Base-by-base conservation (phyloP, 768 basidiomycete genomes). In the Naganishia vaughanmartiniae region DNA sequence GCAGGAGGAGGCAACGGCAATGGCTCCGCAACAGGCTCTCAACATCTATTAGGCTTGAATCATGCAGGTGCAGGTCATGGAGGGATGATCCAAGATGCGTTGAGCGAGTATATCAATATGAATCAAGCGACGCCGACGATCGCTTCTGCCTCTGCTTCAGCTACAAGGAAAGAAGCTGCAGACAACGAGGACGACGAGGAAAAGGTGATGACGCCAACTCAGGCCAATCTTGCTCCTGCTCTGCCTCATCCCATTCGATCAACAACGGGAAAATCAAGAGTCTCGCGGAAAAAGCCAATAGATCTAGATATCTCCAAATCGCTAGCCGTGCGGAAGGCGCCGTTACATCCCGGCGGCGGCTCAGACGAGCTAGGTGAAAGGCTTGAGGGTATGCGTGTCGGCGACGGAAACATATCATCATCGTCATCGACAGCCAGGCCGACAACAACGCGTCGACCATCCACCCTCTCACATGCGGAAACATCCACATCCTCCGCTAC, bases 231-330 rank as follows among this genome's bases (percentile, higher is more conserved):
- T 2, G 26, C 26, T 7, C 21, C 17, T 42, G 10, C 42, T 15
- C 15, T 15, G 2, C 7, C 15, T 15, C 10, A 7, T 9, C 42
- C 42, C 42, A 15, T 42, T n/a, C n/a, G n/a, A n/a, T n/a, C n/a
- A n/a, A 2, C 17, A 55, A 45, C 14, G 30, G 55, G 28, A 12
- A 60, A 77, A 58, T 78, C 77, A 4, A 67, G 74, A 1, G 71
- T 82, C 39, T 76, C 75, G 3, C 69, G 74, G 2, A 82, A 81
- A 73, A 81, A 80, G 55, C 81, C 81, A 2, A 54, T 66, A 14
- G 81, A 80, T 9, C 73, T 82, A 5, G 75, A 76, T 57, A 80
- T 82, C 69, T 77, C 80, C 14, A 78, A 79, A 65, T 74, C 81
- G 0, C 73, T 17, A 69, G 80, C 24, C 66, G 73, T 12, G 76